Conservation (phyloP, 352 stramenopile species). For the Globisporangium abappressorium region DNA sequence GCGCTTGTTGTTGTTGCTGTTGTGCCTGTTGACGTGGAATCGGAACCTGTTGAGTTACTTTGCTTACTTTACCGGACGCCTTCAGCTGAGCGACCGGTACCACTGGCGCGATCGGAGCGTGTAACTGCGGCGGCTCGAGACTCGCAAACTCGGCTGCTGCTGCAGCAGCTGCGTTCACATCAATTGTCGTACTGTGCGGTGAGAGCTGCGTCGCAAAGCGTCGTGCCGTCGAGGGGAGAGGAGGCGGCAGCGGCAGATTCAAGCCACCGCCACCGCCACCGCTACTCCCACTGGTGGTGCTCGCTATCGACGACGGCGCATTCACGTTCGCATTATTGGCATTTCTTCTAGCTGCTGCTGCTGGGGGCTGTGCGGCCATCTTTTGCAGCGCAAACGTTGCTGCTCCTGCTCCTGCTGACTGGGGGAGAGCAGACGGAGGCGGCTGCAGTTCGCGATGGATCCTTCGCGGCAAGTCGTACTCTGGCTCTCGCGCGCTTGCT, state of each 20-base stretch:
- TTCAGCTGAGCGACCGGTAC: not conserved
- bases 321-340: not conserved
- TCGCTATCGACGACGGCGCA: not conserved
- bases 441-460: conserved; percentile 40
- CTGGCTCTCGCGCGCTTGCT: conserved; percentile 16
- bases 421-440: not conserved
- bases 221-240: conserved; percentile 10
- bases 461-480: conserved; percentile 23
- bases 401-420: not conserved
- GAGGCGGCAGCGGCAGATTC: conserved; percentile 13
- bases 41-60: not conserved
- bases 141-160: conserved; percentile 1
- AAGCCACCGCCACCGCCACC: not conserved
- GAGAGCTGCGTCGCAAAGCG: conserved; percentile 6
- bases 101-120: not conserved
- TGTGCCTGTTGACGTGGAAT: not conserved
- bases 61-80: not conserved
- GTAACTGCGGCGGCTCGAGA: not conserved
- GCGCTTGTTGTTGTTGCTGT: not conserved
- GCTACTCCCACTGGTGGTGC: not conserved
- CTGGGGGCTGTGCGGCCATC: not conserved
- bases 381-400: not conserved
- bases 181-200: not conserved
- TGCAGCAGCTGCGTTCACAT: not conserved
- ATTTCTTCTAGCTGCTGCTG: conserved; percentile 2